Base-by-base conservation (phyloP, 352 stramenopile genomes). In the Phytopythium chamaehyphon region DNA sequence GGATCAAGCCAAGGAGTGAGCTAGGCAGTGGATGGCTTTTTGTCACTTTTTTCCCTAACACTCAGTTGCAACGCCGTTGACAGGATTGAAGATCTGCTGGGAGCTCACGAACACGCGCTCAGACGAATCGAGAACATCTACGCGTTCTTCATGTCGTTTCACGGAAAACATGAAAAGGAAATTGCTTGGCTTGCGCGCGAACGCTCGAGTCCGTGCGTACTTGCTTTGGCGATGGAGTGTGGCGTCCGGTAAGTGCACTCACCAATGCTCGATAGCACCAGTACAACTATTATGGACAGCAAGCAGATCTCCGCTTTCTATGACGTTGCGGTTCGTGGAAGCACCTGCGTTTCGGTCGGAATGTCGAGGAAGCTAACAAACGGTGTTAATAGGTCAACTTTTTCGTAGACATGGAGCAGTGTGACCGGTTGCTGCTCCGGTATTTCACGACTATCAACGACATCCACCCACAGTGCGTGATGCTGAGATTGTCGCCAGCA, bases 331-430 rank as follows among this genome's bases (percentile, higher is more conserved):
- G 73, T 85, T 50, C 36, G 66, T 58, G 37, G 22, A n/a, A 12
- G n/a, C 22, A 37, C 9, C 36, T 57, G 33, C 15, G 47, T 18
- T 33, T 9, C 5, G 5, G 28, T 10, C 9, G 28, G 9, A 33
- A 33, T 33, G 28, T n/a, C 28, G 28, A 10, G 5, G 28, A 33
- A 5, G 5, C 28, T 33, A 9, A 33, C 28, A 33, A 7, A 16
- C 28, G 28, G 28, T 47, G 18, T 10, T 21, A 23, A 42, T 39
- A 85, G 77, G 79, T 93, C 24, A 71, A 64, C 15, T 90, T 88
- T 47, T 94, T 92, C 46, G 80, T 94, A 37, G 82, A 94, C 52
- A 94, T 92, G 81, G 83, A 94, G 68, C 83, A 94, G 57, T 92
- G 83, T 40, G 83, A 94, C 49, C 76, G 80, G 3, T 85, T 85